phyloP scores from a whole-genome alignment of 116 monocot species.

The Trichopus zeylanicus region DNA sequence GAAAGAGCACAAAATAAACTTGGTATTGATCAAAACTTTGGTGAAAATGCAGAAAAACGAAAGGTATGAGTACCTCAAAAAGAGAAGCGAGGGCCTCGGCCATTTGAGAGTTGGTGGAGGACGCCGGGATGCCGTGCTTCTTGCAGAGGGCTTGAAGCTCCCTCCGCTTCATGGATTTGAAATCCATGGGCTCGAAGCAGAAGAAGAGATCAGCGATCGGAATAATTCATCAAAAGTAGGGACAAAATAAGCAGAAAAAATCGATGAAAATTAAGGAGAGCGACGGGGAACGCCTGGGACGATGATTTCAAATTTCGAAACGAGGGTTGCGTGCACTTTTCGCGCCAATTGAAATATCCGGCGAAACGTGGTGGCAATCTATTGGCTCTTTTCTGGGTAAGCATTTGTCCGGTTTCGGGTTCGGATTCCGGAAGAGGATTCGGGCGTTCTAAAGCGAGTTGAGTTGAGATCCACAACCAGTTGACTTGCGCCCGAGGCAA shows the following conservation, averaged over 20 bases:
- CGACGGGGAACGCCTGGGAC: no score
- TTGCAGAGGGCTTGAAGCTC: constrained; percentile 11
- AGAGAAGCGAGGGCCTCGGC: constrained; percentile 6
- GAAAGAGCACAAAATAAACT: background rate
- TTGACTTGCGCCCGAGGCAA: no score
- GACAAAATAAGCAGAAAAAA: background rate
- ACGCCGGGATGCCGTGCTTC: constrained; percentile 1
- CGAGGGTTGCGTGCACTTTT: no score
- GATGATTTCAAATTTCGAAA: no score
- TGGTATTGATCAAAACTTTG: background rate
- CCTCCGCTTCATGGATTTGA: constrained; percentile 12
- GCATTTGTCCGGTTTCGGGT: no score
- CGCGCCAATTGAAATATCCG: no score
- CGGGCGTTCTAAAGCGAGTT: no score
- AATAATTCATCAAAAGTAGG: background rate
- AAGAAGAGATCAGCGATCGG: background rate
- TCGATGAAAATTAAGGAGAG: background rate
- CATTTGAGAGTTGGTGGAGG: constrained; percentile 4
- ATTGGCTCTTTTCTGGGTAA: no score
- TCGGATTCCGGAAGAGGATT: no score
- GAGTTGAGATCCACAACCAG: no score
- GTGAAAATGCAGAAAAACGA: no score
- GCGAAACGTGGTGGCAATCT: no score
- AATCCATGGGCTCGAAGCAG: background rate
- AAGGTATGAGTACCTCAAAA: constrained; percentile 4